phyloP scores from a whole-genome alignment of 2,329 filamentous ascomycete species.

The Diplodia corticola region DNA sequence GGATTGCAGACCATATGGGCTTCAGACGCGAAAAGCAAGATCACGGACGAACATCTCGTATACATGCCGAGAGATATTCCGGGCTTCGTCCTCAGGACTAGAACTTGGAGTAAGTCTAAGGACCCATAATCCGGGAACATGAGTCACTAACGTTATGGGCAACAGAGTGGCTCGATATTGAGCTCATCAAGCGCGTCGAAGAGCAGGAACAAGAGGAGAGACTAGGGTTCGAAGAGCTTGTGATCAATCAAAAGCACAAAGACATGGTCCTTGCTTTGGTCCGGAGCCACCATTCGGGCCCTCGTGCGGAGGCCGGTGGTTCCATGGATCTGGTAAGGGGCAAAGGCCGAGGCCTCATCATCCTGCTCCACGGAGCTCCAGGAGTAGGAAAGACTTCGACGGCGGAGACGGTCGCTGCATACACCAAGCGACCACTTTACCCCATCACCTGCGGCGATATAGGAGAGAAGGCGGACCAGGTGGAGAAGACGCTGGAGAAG shows the following conservation, averaged over 20 bases:
- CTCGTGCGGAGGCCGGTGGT: background rate
- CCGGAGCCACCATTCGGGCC: background rate
- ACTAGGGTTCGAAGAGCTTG: background rate
- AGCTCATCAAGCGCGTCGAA: background rate
- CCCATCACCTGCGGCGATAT: conserved; percentile 26
- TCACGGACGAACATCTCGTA: background rate
- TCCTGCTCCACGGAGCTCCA: conserved; percentile 16
- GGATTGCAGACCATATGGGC: background rate
- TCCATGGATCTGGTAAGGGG: conserved; percentile 35
- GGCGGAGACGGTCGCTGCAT: conserved; percentile 36
- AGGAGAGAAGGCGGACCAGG: background rate
- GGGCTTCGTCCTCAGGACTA: background rate
- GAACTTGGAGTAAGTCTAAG: background rate
- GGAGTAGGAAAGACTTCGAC: conserved; percentile 30
- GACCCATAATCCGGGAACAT: background rate
- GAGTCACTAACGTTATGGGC: background rate
- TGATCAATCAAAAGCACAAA: background rate
- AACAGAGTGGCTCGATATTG: background rate
- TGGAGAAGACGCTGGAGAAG: background rate
- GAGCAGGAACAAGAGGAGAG: background rate
- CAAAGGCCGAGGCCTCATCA: conserved; percentile 29
- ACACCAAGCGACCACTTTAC: conserved; percentile 33
- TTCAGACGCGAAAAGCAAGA: background rate
- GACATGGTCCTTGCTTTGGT: background rate
- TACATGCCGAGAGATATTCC: background rate